Evolutionary conservation across 1,284 basidiomycete species (phyloP).

Genomic region (Earliella scabrosa): DNA sequence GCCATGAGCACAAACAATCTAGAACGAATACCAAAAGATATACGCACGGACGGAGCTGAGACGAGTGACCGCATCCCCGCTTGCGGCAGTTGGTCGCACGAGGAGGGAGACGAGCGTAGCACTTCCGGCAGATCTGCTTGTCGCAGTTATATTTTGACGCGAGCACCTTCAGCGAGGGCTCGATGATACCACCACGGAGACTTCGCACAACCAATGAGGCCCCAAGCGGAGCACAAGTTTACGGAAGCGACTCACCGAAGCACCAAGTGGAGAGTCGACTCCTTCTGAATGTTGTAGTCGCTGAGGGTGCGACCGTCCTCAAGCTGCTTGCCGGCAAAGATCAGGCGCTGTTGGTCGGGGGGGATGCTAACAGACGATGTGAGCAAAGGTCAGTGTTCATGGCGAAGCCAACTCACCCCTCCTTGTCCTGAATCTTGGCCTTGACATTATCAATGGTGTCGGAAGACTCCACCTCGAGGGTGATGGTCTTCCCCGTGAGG

Average conservation of each 20-base stretch:
- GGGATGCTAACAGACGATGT: constrained; percentile 63
- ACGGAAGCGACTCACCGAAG: constrained; percentile 67
- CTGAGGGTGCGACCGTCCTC: constrained; percentile 94
- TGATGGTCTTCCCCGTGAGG: constrained; percentile 98
- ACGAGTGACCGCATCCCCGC: constrained; percentile 89
- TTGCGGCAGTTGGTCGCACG: constrained; percentile 99
- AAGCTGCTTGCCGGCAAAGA: constrained; percentile 96
- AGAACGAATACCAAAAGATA: neutral
- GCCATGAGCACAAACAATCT: neutral
- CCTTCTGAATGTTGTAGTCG: constrained; percentile 99
- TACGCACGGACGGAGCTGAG: constrained; percentile 88
- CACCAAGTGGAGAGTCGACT: constrained; percentile 96
- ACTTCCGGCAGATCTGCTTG: constrained; percentile 99
- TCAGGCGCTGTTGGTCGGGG: constrained; percentile 92
- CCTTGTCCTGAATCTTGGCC: constrained; percentile 92
- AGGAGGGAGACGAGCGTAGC: constrained; percentile 98
- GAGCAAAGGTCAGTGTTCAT: neutral
- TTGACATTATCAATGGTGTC: constrained; percentile 96
- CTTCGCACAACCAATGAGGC: constrained; percentile 44
- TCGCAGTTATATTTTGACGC: constrained; percentile 98
- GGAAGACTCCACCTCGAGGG: constrained; percentile 96
- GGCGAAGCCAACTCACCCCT: constrained; percentile 60
- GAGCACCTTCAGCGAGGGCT: constrained; percentile 97
- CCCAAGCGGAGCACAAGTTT: neutral
- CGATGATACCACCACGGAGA: constrained; percentile 98